phyloP scores from a whole-genome alignment of 176 grass and related monocot genomes.

The Pontederia crassipes region DNA sequence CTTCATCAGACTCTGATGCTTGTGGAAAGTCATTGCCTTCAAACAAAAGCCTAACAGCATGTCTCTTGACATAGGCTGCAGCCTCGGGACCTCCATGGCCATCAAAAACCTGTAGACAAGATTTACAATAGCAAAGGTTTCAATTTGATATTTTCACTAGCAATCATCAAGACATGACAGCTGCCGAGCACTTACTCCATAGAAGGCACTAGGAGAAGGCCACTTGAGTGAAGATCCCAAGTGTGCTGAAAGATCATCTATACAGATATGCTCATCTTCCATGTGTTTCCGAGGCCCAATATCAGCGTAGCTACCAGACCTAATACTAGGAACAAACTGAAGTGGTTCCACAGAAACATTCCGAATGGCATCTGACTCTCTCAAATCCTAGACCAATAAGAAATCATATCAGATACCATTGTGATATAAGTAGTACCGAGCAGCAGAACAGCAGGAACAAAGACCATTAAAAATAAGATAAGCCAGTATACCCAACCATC shows the following conservation, averaged over 20 bases:
- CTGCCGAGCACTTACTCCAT: constrained; percentile 44
- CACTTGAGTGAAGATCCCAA: constrained; percentile 27
- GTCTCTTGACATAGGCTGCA: constrained; percentile 63
- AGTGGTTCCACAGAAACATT: constrained; percentile 22
- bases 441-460: not conserved
- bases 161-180: not conserved
- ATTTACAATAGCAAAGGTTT: no score
- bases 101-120: constrained; percentile 59
- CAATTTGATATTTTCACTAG: not conserved
- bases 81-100: constrained; percentile 87
- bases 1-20: constrained; percentile 30
- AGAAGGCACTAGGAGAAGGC: constrained; percentile 68
- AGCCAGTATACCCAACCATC: no score
- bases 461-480: not conserved
- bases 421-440: not conserved
- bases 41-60: constrained; percentile 62
- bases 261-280: not conserved
- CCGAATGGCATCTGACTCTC: constrained; percentile 10
- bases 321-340: constrained; percentile 47
- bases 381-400: constrained; percentile 29
- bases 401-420: not conserved
- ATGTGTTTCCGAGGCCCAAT: constrained; percentile 71
- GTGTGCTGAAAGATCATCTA: no score
- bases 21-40: constrained; percentile 53
- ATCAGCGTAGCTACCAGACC: constrained; percentile 78